Evolutionary conservation across 129 eudicot species (phyloP).

Genomic region (Flaveria bidentis): DNA sequence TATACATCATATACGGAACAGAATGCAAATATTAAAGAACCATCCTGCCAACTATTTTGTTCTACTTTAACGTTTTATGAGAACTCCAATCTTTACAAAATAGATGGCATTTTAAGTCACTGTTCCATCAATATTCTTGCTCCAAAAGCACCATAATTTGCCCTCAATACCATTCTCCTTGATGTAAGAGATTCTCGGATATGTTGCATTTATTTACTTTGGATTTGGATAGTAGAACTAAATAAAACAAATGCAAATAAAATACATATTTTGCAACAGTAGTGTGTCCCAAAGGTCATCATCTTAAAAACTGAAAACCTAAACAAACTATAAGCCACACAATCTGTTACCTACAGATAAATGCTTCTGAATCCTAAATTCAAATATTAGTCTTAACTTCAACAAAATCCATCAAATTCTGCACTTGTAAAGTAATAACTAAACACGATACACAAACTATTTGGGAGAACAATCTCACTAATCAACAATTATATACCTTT

Average conservation of each 20-base stretch:
- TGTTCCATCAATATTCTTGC: constrained; percentile 2
- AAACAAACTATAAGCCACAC: constrained; percentile 4
- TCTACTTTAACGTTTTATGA: not conserved
- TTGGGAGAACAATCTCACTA: not conserved
- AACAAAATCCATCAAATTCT: not conserved
- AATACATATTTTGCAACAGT: not conserved
- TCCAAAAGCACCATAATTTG: not conserved
- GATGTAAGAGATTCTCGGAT: not conserved
- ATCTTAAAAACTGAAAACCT: not conserved
- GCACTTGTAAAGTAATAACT: not conserved
- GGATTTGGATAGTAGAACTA: not conserved
- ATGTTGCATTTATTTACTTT: not conserved
- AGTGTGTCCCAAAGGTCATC: not conserved
- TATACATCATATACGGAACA: not conserved
- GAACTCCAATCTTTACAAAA: not conserved
- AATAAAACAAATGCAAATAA: not conserved
- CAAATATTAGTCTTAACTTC: not conserved
- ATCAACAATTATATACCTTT: constrained; percentile 45
- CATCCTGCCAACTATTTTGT: not conserved
- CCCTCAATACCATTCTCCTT: not conserved
- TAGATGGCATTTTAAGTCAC: not conserved
- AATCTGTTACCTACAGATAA: not conserved
- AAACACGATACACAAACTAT: not conserved
- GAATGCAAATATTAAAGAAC: not conserved
- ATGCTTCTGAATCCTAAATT: not conserved